These are phyloP conservation scores for Syncephalastrum racemosum DNA, from an alignment of 371 early-diverging fungal genomes.

Conservation along the genomic window DNA sequence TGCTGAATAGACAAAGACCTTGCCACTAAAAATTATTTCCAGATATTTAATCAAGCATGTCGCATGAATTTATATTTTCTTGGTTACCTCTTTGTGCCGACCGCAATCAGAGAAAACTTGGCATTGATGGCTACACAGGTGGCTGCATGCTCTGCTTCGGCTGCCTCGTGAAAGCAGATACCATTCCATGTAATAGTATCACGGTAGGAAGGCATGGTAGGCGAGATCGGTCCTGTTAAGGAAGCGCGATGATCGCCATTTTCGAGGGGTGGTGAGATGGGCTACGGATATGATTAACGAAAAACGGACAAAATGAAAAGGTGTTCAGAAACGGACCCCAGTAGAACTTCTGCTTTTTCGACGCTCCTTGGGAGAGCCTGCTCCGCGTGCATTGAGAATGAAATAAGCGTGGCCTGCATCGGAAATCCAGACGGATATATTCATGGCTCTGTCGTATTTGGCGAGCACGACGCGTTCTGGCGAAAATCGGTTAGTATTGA, in stretches of 20 bases:
- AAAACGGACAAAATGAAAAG: background rate
- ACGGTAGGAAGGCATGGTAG: constrained; percentile 29
- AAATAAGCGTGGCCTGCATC: constrained; percentile 41
- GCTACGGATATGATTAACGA: no score
- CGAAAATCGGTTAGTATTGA: background rate
- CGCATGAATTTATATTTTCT: background rate
- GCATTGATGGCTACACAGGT: constrained; percentile 45
- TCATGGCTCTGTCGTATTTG: constrained; percentile 37
- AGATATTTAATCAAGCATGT: background rate
- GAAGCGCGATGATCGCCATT: no score
- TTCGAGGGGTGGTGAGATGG: no score
- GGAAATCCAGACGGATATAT: constrained; percentile 42
- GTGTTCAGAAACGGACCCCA: background rate
- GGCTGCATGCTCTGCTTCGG: constrained; percentile 18
- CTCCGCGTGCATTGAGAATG: constrained; percentile 24
- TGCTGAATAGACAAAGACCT: constrained; percentile 39
- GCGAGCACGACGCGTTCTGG: constrained; percentile 30
- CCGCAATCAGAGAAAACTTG: constrained; percentile 45
- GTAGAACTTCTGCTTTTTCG: constrained; percentile 19
- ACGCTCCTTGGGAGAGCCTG: constrained; percentile 5
- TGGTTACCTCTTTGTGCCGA: constrained; percentile 40
- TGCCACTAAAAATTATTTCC: constrained; percentile 22
- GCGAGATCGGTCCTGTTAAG: constrained; percentile 4
- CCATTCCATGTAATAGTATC: constrained; percentile 40
- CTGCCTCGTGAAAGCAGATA: constrained; percentile 34